phyloP scores from a whole-genome alignment of 495 filamentous ascomycete genomes.

The Cercophora scortea region DNA sequence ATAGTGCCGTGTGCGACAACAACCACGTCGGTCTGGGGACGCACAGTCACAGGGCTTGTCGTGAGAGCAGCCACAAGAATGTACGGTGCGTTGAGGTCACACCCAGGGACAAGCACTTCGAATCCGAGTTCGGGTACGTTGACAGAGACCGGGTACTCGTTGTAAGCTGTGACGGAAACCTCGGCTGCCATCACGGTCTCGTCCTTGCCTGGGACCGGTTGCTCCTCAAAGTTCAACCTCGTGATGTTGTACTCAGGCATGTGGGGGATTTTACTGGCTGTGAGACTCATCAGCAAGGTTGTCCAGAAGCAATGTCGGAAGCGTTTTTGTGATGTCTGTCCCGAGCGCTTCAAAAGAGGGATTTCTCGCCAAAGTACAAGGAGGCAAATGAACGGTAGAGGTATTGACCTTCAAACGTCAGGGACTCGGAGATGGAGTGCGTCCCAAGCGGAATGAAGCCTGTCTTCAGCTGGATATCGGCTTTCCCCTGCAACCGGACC shows the following conservation, averaged over 20 bases:
- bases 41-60: conserved; percentile 55
- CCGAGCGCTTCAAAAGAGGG: conserved; percentile 22
- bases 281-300: conserved; percentile 20
- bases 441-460: conserved; percentile 70
- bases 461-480: conserved; percentile 61
- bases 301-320: conserved; percentile 1
- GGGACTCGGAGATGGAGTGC: conserved; percentile 59
- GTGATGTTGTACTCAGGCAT: conserved; percentile 73
- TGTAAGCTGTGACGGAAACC: conserved; percentile 56
- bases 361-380: conserved; percentile 44
- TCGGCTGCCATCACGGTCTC: conserved; percentile 68
- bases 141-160: conserved; percentile 68
- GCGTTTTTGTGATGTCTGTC: background rate
- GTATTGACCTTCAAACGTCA: conserved; percentile 74
- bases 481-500: conserved; percentile 61
- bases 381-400: conserved; percentile 49
- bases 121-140: conserved; percentile 74
- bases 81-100: conserved; percentile 55
- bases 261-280: conserved; percentile 59
- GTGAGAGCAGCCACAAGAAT: conserved; percentile 64
- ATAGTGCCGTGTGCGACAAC: conserved; percentile 64
- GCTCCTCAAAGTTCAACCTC: conserved; percentile 66
- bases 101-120: conserved; percentile 73
- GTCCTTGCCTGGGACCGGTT: conserved; percentile 34
- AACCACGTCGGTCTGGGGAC: conserved; percentile 55